Conservation (phyloP, 2,329 filamentous ascomycete genomes). For the Amauroascus verrucosus region DNA sequence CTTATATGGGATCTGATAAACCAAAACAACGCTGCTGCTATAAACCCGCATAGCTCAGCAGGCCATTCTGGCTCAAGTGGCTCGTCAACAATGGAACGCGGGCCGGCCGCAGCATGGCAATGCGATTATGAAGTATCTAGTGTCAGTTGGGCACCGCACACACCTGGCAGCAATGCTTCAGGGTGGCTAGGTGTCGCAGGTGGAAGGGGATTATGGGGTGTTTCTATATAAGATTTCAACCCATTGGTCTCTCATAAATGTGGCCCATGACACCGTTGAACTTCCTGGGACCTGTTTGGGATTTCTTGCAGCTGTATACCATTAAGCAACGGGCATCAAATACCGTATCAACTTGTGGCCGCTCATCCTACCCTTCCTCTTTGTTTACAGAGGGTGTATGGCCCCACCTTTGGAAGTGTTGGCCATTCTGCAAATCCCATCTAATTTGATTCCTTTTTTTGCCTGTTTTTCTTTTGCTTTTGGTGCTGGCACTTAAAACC, state of each 20-base stretch:
- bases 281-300: neutral
- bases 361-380: neutral
- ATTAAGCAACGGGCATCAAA: neutral
- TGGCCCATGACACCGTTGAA: neutral
- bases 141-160: conserved; percentile 39
- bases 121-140: conserved; percentile 40
- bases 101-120: conserved; percentile 38
- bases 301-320: neutral
- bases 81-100: conserved; percentile 32
- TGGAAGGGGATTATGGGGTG: conserved; percentile 38
- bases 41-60: conserved; percentile 18
- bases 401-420: neutral
- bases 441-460: neutral
- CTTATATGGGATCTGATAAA: conserved; percentile 89
- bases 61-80: conserved; percentile 6
- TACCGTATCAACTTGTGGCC: neutral
- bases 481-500: conserved; percentile 2
- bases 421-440: neutral
- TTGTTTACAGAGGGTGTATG: neutral
- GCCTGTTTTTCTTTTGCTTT: neutral
- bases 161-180: conserved; percentile 27
- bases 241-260: neutral
- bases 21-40: conserved; percentile 44
- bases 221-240: conserved; percentile 25
- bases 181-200: conserved; percentile 38